Conservation (phyloP, 1,284 basidiomycete species). For the Dichomitus squalens region DNA sequence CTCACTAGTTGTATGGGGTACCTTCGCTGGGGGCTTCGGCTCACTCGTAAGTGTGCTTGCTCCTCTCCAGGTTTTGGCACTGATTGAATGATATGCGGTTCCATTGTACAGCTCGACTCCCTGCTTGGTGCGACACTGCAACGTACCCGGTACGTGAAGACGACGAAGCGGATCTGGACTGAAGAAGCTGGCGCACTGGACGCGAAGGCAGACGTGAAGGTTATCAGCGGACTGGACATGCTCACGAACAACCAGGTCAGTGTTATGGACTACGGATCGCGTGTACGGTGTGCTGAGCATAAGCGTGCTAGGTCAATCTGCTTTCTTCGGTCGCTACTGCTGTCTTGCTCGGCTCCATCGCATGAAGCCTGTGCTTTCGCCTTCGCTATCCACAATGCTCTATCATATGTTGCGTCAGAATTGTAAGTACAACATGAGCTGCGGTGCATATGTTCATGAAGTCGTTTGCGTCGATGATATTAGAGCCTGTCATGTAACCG, state of each 20-base stretch:
- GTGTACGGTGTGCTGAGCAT: neutral
- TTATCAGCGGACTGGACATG: constrained; percentile 72
- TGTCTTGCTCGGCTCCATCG: constrained; percentile 21
- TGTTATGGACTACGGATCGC: neutral
- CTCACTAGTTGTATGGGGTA: constrained; percentile 60
- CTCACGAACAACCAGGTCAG: constrained; percentile 82
- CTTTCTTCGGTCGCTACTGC: constrained; percentile 27
- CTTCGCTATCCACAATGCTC: too few relatives aligned
- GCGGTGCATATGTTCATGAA: too few relatives aligned
- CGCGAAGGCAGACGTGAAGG: constrained; percentile 42
- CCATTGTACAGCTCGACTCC: constrained; percentile 19
- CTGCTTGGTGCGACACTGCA: constrained; percentile 81
- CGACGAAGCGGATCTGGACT: constrained; percentile 67
- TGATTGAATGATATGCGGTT: neutral
- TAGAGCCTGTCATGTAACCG: too few relatives aligned
- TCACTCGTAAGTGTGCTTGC: constrained; percentile 58
- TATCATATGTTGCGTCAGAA: neutral
- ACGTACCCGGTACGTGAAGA: constrained; percentile 72
- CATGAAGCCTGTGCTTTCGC: too few relatives aligned
- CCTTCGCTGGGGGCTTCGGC: constrained; percentile 69
- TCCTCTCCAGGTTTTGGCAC: neutral
- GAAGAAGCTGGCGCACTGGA: constrained; percentile 45
- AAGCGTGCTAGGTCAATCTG: constrained; percentile 22
- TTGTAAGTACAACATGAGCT: neutral
- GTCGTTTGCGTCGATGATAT: too few relatives aligned